These are phyloP conservation scores for Ophiostoma quercus DNA, from an alignment of 2,329 filamentous ascomycete genomes.

Conservation along the genomic window DNA sequence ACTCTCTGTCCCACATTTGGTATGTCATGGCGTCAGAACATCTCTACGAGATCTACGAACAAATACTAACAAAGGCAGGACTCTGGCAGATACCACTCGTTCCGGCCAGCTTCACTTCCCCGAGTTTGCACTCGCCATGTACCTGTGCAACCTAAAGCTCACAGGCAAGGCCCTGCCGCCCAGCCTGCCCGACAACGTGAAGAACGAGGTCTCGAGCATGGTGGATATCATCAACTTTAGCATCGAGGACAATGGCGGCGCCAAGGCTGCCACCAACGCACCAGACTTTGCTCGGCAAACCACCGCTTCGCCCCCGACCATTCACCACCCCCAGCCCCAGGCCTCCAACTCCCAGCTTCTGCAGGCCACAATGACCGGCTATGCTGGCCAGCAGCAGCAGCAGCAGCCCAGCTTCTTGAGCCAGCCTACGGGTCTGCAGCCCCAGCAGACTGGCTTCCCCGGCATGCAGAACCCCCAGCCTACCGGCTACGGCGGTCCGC, in stretches of 20 bases:
- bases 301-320: slow-evolving; percentile 47
- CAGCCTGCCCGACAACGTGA: slow-evolving; percentile 73
- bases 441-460: slow-evolving; percentile 66
- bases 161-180: slow-evolving; percentile 77
- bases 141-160: slow-evolving; percentile 89
- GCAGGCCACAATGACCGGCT: slow-evolving; percentile 64
- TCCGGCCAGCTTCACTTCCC: slow-evolving; percentile 95
- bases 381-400: slow-evolving; percentile 49
- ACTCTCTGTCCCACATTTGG: slow-evolving; percentile 90
- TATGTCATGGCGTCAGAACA: slow-evolving; percentile 37
- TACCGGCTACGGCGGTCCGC: slow-evolving; percentile 74
- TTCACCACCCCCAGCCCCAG: slow-evolving; percentile 68
- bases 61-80: slow-evolving; percentile 48
- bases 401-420: slow-evolving; percentile 54
- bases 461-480: slow-evolving; percentile 60
- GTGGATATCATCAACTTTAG: slow-evolving; percentile 98
- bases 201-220: slow-evolving; percentile 98
- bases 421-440: slow-evolving; percentile 55
- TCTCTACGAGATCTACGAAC: background rate
- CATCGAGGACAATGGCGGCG: slow-evolving; percentile 64
- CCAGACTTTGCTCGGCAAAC: slow-evolving; percentile 56
- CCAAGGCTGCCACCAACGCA: slow-evolving; percentile 46
- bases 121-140: slow-evolving; percentile 97
- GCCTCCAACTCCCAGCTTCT: slow-evolving; percentile 63
- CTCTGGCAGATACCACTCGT: slow-evolving; percentile 89